Evolutionary conservation across 306 rosid species (phyloP).

Genomic region (apple (Malus domestica)): DNA sequence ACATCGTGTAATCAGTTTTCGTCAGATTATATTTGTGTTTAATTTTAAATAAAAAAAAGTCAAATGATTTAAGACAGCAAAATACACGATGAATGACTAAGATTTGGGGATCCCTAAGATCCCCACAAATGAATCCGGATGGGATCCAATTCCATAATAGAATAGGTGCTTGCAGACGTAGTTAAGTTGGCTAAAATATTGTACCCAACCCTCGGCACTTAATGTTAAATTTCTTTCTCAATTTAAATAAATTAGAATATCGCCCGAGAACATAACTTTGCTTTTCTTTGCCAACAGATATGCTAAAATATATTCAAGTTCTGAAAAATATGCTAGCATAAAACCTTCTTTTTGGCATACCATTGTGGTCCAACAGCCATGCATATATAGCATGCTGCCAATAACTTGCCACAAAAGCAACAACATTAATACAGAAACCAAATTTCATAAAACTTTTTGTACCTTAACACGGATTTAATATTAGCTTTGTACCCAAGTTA

Average conservation of each 20-base stretch:
- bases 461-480: background rate
- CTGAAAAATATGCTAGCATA: background rate
- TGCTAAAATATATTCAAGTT: background rate
- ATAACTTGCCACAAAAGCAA: constrained; percentile 6
- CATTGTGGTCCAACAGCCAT: background rate
- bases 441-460: background rate
- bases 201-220: fast-evolving
- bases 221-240: too few relatives aligned
- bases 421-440: background rate
- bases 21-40: too few relatives aligned
- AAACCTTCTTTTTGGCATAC: background rate
- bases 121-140: too few relatives aligned
- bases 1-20: fast-evolving
- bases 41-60: too few relatives aligned
- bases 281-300: background rate
- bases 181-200: fast-evolving
- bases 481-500: background rate
- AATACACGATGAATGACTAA: too few relatives aligned
- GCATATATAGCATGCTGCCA: background rate
- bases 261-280: background rate
- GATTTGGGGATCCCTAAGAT: too few relatives aligned
- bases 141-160: too few relatives aligned
- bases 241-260: too few relatives aligned
- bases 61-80: too few relatives aligned
- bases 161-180: fast-evolving